Conservation (phyloP, 2,329 filamentous ascomycete genomes). For the Colletotrichum kahawae region DNA sequence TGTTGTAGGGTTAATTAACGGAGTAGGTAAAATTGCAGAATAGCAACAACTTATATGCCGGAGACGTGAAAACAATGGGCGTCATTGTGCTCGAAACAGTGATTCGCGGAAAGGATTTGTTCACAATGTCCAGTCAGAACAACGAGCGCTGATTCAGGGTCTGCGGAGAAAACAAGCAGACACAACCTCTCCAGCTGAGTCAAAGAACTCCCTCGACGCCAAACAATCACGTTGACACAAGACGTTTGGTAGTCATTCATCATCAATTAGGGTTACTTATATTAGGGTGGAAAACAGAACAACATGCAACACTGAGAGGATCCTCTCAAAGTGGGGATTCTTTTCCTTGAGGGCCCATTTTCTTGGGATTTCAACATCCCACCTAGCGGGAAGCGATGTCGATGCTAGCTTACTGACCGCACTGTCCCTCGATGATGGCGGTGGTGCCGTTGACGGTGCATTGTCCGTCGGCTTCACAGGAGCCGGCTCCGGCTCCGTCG, state of each 20-base stretch:
- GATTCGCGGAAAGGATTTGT: neutral
- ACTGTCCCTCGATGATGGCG: constrained; percentile 4
- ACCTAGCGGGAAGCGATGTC: neutral
- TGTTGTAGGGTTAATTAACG: neutral
- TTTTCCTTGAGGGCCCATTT: neutral
- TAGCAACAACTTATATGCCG: neutral
- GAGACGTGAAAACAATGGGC: neutral
- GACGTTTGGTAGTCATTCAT: neutral
- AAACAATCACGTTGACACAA: neutral
- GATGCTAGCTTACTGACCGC: neutral
- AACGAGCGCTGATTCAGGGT: neutral
- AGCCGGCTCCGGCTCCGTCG: constrained; percentile 2
- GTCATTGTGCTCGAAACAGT: neutral
- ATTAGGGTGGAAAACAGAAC: neutral
- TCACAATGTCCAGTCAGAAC: neutral
- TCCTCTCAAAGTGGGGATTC: neutral
- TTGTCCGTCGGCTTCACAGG: constrained; percentile 8
- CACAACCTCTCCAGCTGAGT: neutral
- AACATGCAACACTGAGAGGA: neutral
- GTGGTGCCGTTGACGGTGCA: constrained; percentile 5
- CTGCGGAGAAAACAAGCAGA: neutral
- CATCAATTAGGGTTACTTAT: neutral
- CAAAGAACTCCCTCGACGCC: neutral
- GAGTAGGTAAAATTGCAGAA: neutral
- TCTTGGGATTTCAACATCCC: neutral